These are phyloP conservation scores for Rhipidocladum racemiflorum DNA, from an alignment of 176 grass and related monocot species.

Conservation along the genomic window DNA sequence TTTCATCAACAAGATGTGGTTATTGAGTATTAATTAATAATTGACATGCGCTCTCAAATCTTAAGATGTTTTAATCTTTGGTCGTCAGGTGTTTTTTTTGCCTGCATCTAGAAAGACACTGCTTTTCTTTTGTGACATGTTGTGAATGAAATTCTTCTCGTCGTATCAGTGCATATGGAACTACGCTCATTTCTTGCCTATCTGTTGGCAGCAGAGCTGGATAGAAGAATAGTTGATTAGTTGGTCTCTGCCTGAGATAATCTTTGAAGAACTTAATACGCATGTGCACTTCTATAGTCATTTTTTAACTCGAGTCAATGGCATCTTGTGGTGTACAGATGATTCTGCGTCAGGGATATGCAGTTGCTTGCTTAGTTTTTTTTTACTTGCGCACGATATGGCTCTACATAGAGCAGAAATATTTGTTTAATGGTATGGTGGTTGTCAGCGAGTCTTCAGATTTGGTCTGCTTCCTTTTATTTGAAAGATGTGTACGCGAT, in stretches of 20 bases:
- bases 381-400: not conserved
- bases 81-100: not conserved
- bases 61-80: not conserved
- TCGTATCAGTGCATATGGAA: not conserved
- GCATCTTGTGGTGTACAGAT: not conserved
- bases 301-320: no score
- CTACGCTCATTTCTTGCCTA: not conserved
- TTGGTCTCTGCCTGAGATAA: not conserved
- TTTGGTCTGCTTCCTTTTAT: not conserved
- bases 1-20: not conserved
- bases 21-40: not conserved
- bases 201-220: not conserved
- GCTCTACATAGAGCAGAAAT: not conserved
- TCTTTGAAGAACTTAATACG: not conserved
- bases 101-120: not conserved
- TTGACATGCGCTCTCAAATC: not conserved
- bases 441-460: not conserved
- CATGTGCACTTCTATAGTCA: no score
- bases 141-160: not conserved
- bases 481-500: not conserved
- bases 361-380: not conserved
- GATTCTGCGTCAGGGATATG: not conserved
- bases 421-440: not conserved
- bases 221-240: not conserved
- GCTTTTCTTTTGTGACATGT: not conserved